These are phyloP conservation scores for Albizia julibrissin DNA, from an alignment of 306 rosid genomes.

Conservation along the genomic window DNA sequence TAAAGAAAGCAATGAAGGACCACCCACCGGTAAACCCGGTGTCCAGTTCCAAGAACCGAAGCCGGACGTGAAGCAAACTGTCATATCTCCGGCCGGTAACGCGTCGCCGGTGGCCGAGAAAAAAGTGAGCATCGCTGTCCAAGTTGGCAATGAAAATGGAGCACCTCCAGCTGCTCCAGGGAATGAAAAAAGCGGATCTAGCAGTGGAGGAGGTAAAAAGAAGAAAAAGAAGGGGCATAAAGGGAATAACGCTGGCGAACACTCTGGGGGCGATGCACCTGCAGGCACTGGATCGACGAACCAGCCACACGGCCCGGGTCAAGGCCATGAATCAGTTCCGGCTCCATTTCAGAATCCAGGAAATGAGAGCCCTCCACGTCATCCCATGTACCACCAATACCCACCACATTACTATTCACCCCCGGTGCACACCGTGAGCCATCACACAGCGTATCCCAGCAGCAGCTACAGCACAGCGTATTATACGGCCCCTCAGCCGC, in stretches of 20 bases:
- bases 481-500: conserved; percentile 45
- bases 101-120: conserved; percentile 45
- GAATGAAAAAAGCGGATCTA: conserved; percentile 33
- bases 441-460: conserved; percentile 53
- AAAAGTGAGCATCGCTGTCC: conserved; percentile 44
- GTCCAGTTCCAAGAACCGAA: conserved; percentile 48
- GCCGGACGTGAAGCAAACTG: conserved; percentile 48
- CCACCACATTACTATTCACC: conserved; percentile 41
- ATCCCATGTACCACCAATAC: conserved; percentile 35
- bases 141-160: conserved; percentile 35
- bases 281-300: conserved; percentile 37
- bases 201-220: conserved; percentile 57
- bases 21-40: conserved; percentile 38
- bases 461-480: conserved; percentile 48
- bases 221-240: conserved; percentile 70
- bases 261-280: conserved; percentile 27
- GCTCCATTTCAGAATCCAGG: conserved; percentile 22
- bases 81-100: conserved; percentile 34
- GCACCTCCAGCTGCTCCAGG: background rate
- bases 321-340: conserved; percentile 29
- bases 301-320: conserved; percentile 34
- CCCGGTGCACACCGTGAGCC: conserved; percentile 46
- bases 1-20: conserved; percentile 29
- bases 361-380: conserved; percentile 51
- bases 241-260: conserved; percentile 34